A percentile compares a stretch with the other conserved stretches of the same genome.
Evolutionary conservation across 352 stramenopile species (phyloP).

Genomic region (Globisporangium takayamanum): DNA sequence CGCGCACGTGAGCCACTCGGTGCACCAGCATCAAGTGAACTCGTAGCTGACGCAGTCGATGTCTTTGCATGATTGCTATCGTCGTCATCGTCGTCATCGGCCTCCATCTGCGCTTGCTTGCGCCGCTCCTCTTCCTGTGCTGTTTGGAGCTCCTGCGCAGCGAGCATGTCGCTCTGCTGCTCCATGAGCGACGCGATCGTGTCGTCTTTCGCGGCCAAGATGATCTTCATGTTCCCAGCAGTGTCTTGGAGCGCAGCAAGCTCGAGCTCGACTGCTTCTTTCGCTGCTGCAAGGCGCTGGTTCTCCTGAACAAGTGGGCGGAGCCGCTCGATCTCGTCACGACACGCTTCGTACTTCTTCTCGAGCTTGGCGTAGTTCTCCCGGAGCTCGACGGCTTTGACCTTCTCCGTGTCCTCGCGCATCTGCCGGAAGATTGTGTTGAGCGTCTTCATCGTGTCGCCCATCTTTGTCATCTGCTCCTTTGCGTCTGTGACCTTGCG

Average conservation of each 20-base stretch:
- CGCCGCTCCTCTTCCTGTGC: constrained; percentile 47
- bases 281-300: constrained; percentile 34
- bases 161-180: constrained; percentile 69
- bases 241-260: constrained; percentile 33
- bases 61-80: not conserved
- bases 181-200: constrained; percentile 67
- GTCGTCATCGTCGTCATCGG: constrained; percentile 25
- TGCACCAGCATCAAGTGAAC: not conserved
- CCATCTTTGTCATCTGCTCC: constrained; percentile 86
- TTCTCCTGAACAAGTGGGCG: constrained; percentile 48
- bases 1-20: not conserved
- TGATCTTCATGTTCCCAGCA: constrained; percentile 27
- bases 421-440: constrained; percentile 93
- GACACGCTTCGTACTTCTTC: constrained; percentile 48
- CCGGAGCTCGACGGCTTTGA: constrained; percentile 84
- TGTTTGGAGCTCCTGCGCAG: constrained; percentile 44
- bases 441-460: constrained; percentile 89
- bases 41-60: too few relatives aligned
- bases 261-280: constrained; percentile 24
- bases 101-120: constrained; percentile 30
- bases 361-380: constrained; percentile 75
- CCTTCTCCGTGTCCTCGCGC: constrained; percentile 86
- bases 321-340: constrained; percentile 57
- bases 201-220: constrained; percentile 50
- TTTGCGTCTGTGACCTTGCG: constrained; percentile 56